These are phyloP conservation scores for Tubosaeta sp. DNA, from an alignment of 768 basidiomycete species.

Conservation along the genomic window DNA sequence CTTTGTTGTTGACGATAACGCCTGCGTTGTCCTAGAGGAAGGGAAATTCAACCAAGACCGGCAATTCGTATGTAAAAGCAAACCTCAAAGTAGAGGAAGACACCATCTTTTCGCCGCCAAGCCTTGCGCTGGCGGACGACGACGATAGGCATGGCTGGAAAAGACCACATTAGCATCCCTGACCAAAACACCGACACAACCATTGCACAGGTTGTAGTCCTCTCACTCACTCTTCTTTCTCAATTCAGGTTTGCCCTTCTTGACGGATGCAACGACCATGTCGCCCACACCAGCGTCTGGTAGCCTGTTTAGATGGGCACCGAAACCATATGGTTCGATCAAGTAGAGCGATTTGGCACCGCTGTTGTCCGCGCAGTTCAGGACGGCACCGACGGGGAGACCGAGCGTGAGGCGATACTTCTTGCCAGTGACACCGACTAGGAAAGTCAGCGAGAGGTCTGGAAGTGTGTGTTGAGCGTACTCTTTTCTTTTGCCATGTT, in stretches of 20 bases:
- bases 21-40: slow-evolving; percentile 79
- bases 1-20: slow-evolving; percentile 97
- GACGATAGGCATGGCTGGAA: slow-evolving; percentile 90
- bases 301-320: slow-evolving; percentile 94
- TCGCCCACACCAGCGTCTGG: slow-evolving; percentile 95
- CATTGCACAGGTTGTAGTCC: too few relatives aligned
- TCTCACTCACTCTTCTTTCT: slow-evolving; percentile 96
- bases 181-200: neutral
- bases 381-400: slow-evolving; percentile 90
- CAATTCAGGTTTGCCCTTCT: slow-evolving; percentile 99
- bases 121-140: slow-evolving; percentile 97
- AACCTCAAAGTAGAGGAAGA: slow-evolving; percentile 98
- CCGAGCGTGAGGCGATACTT: slow-evolving; percentile 95
- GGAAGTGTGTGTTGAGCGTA: neutral
- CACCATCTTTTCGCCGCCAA: slow-evolving; percentile 97
- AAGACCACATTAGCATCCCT: slow-evolving; percentile 4
- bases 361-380: slow-evolving; percentile 99
- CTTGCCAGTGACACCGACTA: slow-evolving; percentile 74
- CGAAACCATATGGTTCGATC: slow-evolving; percentile 94
- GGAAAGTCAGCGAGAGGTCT: neutral
- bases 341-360: slow-evolving; percentile 94
- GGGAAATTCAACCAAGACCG: neutral
- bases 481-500: slow-evolving; percentile 27
- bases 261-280: slow-evolving; percentile 95
- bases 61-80: slow-evolving; percentile 12